Percentiles rank a stretch among this genome's conserved stretches.
Evolutionary conservation across 179 eudicot genomes (phyloP).

Genomic region (Drosera spatulata): DNA sequence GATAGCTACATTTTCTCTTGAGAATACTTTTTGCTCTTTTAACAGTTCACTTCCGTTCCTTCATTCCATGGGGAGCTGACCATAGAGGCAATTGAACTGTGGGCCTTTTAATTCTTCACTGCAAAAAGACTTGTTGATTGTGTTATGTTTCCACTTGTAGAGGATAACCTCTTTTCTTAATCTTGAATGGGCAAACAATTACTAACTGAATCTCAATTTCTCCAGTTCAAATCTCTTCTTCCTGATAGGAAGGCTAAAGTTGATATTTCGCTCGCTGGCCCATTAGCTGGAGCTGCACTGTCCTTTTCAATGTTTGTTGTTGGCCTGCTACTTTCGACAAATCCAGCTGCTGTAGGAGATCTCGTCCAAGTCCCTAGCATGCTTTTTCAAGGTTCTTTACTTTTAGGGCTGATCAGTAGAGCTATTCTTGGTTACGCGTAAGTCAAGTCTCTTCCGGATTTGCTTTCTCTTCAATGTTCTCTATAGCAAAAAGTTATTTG

Average conservation of each 20-base stretch:
- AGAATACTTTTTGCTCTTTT: too few species aligned
- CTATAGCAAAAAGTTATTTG: neutral
- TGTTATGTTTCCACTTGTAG: too few species aligned
- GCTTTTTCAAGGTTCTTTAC: conserved; percentile 94
- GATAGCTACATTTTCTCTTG: too few species aligned
- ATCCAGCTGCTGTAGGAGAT: conserved; percentile 66
- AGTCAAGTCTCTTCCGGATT: conserved; percentile 22
- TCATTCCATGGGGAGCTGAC: too few species aligned
- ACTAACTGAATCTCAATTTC: conserved; percentile 9
- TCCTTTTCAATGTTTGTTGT: conserved; percentile 82
- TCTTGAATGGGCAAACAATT: neutral
- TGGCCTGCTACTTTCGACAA: conserved; percentile 78
- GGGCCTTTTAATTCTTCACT: too few species aligned
- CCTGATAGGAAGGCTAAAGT: conserved; percentile 85
- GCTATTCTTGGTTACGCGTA: conserved; percentile 87
- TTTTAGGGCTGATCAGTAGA: conserved; percentile 89
- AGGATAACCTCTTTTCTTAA: neutral
- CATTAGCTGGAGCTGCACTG: conserved; percentile 82
- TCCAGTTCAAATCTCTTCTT: conserved; percentile 89
- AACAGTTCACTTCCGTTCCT: too few species aligned
- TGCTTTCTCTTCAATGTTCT: neutral
- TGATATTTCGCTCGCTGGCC: conserved; percentile 88
- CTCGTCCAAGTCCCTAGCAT: conserved; percentile 85
- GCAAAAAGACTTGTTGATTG: too few species aligned
- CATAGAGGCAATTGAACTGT: too few species aligned